A percentile compares a stretch with the other conserved stretches of the same genome.
Conservation (phyloP, 2,329 filamentous ascomycete species). For the Eutypa lata region DNA sequence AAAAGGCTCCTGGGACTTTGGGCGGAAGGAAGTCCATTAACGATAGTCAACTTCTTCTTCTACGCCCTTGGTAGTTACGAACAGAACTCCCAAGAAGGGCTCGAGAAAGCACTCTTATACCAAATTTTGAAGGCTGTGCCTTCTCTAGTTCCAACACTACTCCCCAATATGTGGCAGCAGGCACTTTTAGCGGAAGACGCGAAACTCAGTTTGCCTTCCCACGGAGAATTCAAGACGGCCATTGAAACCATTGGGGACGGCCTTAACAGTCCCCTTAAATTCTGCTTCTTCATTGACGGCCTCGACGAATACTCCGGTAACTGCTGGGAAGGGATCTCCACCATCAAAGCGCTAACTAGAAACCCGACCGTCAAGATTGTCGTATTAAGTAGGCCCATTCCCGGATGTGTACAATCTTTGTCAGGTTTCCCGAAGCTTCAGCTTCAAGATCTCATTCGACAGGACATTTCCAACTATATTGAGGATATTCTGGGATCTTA, state of each 20-base stretch:
- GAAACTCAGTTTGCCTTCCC: background rate
- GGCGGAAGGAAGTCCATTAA: background rate
- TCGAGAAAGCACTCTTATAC: background rate
- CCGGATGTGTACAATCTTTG: conserved; percentile 17
- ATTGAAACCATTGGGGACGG: background rate
- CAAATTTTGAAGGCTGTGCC: background rate
- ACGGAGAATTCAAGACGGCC: background rate
- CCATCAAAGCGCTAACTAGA: conserved; percentile 1
- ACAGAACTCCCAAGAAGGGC: background rate
- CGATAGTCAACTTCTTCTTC: background rate
- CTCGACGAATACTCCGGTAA: conserved; percentile 5
- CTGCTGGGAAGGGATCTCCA: background rate
- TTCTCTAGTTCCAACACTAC: background rate
- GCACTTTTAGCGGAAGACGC: background rate
- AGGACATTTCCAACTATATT: conserved; percentile 12
- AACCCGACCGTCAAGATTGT: conserved; percentile 24
- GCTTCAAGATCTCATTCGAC: conserved; percentile 12
- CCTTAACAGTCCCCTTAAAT: background rate
- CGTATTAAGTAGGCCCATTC: conserved; percentile 28
- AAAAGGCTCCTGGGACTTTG: background rate
- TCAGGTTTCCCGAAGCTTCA: background rate
- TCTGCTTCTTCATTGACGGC: conserved; percentile 8
- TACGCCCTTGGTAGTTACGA: background rate
- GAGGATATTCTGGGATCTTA: conserved; percentile 2
- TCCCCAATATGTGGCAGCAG: background rate